Conservation (phyloP, 345 rosid genomes). For the Camelina hispida region DNA sequence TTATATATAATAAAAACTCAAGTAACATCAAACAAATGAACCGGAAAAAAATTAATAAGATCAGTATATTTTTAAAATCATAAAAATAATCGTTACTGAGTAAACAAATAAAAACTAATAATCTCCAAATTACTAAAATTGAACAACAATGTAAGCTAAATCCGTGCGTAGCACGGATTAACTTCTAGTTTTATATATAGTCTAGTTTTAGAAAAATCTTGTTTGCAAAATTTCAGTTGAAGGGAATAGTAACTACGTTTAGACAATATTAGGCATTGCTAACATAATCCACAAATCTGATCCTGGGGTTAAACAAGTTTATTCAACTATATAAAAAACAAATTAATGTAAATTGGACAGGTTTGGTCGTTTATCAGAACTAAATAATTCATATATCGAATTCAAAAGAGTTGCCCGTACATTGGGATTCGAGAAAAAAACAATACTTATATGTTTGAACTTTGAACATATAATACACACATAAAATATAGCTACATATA, state of each 20-base stretch:
- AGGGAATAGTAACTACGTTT: neutral
- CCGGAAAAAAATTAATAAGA: too few species aligned
- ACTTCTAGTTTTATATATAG: too few species aligned
- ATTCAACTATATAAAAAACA: neutral
- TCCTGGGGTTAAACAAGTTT: neutral
- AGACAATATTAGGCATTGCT: neutral
- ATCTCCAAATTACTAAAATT: too few species aligned
- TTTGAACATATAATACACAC: neutral
- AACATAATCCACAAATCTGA: neutral
- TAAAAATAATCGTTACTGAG: too few species aligned
- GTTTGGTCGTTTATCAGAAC: neutral
- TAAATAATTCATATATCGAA: neutral
- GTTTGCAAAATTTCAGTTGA: neutral
- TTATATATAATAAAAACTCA: too few species aligned
- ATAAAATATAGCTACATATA: neutral
- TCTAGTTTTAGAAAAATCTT: neutral
- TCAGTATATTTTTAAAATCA: too few species aligned
- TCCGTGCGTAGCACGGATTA: too few species aligned
- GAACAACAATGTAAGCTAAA: too few species aligned
- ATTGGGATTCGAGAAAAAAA: conserved; percentile 4
- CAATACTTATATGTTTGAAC: neutral
- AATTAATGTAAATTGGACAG: neutral
- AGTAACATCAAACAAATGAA: too few species aligned
- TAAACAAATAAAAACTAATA: too few species aligned
- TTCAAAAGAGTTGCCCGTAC: neutral